phyloP scores from a whole-genome alignment of 2,329 filamentous ascomycete species.

The Hysterium pulicare region DNA sequence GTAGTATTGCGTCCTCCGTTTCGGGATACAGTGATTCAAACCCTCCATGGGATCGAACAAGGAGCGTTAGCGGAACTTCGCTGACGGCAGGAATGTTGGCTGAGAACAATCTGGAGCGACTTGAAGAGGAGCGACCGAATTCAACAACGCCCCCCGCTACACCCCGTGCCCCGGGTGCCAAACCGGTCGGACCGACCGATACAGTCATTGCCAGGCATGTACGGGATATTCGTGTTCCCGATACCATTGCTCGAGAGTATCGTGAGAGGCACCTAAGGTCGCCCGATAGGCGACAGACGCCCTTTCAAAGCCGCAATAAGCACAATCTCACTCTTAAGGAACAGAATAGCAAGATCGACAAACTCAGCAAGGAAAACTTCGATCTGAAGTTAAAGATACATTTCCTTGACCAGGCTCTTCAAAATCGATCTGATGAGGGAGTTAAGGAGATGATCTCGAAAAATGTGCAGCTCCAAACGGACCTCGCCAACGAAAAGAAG shows the following conservation, averaged over 20 bases:
- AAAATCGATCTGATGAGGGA: constrained; percentile 91
- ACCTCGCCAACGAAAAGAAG: constrained; percentile 81
- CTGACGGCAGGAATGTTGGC: constrained; percentile 26
- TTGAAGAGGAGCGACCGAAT: constrained; percentile 58
- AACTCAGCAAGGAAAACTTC: constrained; percentile 96
- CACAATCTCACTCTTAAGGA: constrained; percentile 80
- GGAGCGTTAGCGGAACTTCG: constrained; percentile 39
- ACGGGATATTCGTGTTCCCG: constrained; percentile 84
- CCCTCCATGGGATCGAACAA: constrained; percentile 39
- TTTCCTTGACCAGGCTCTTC: constrained; percentile 89
- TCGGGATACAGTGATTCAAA: constrained; percentile 51
- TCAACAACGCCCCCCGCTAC: constrained; percentile 59
- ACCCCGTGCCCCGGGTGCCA: constrained; percentile 57
- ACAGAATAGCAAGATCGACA: constrained; percentile 95
- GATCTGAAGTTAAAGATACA: constrained; percentile 96
- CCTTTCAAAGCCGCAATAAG: constrained; percentile 36
- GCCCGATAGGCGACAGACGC: constrained; percentile 53
- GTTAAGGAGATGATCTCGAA: constrained; percentile 98
- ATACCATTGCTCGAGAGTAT: constrained; percentile 83
- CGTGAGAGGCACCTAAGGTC: constrained; percentile 67
- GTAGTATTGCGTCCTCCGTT: constrained; percentile 79
- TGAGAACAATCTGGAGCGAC: constrained; percentile 51
- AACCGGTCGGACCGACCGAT: constrained; percentile 67
- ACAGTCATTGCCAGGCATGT: constrained; percentile 86
- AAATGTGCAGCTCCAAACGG: constrained; percentile 92